Evolutionary conservation across 169 alveolate species (phyloP).

Genomic region (Plasmodium knowlesi): DNA sequence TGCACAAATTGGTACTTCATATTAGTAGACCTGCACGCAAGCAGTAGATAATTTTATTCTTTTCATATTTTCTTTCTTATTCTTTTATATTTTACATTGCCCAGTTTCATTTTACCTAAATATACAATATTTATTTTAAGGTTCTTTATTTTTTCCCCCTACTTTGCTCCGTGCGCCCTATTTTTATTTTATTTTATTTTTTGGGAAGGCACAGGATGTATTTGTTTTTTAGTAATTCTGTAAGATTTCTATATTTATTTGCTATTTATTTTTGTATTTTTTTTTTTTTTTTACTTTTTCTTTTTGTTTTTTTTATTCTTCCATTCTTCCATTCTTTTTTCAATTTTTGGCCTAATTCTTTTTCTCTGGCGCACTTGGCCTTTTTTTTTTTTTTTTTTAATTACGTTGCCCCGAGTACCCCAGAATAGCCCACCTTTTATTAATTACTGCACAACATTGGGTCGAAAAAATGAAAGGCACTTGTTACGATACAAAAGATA

Average conservation of each 20-base stretch:
- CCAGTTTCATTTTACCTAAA: not conserved
- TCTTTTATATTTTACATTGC: not conserved
- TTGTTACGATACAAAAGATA: conserved; percentile 16
- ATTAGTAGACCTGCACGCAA: not conserved
- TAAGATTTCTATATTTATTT: not conserved
- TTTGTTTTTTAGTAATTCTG: not conserved
- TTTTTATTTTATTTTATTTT: not conserved
- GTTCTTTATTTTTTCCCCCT: not conserved
- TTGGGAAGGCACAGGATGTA: not conserved
- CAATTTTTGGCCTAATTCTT: too few relatives aligned
- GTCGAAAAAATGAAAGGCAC: conserved; percentile 40
- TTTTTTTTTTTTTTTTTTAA: not conserved
- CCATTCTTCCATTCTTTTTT: too few relatives aligned
- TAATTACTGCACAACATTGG: not conserved
- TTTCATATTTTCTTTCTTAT: not conserved
- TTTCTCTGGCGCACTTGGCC: not conserved
- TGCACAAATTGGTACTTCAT: not conserved
- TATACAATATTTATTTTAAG: not conserved
- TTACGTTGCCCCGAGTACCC: not conserved
- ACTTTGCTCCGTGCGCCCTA: not conserved
- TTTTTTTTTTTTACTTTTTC: not conserved
- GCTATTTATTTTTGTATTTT: not conserved
- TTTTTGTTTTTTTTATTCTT: too few relatives aligned
- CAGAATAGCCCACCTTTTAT: not conserved
- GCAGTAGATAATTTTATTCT: not conserved